A percentile compares a stretch with the other conserved stretches of the same genome.
phyloP scores from a whole-genome alignment of 2,329 filamentous ascomycete genomes.

The Botryotinia narcissicola region DNA sequence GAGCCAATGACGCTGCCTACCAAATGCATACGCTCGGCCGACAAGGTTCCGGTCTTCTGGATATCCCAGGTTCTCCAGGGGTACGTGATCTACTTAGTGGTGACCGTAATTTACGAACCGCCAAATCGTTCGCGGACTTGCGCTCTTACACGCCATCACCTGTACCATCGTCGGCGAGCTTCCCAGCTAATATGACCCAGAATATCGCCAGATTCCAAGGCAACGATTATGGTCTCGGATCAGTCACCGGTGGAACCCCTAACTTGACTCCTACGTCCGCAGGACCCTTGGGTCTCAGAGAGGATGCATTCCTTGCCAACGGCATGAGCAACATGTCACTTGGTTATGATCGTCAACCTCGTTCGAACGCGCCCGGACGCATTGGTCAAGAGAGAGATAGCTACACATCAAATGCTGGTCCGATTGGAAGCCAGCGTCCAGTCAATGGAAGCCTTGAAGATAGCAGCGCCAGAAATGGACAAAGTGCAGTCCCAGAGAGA shows the following conservation, averaged over 20 bases:
- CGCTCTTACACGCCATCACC: conserved; percentile 94
- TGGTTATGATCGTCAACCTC: conserved; percentile 40
- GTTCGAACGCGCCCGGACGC: conserved; percentile 40
- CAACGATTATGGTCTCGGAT: conserved; percentile 52
- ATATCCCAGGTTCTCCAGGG: conserved; percentile 78
- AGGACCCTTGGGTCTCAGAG: conserved; percentile 48
- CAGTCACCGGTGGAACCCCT: conserved; percentile 61
- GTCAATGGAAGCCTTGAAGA: conserved; percentile 40
- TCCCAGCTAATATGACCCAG: conserved; percentile 65
- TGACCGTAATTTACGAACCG: conserved; percentile 78
- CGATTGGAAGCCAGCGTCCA: conserved; percentile 64
- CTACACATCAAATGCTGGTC: conserved; percentile 47
- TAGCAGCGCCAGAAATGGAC: conserved; percentile 31
- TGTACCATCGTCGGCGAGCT: conserved; percentile 84
- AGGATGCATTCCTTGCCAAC: conserved; percentile 40
- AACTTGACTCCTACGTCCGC: conserved; percentile 78
- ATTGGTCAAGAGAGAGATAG: conserved; percentile 48
- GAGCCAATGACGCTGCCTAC: conserved; percentile 61
- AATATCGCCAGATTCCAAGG: conserved; percentile 60
- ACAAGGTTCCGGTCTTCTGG: conserved; percentile 77
- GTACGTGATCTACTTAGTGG: conserved; percentile 56
- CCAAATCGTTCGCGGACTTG: conserved; percentile 95
- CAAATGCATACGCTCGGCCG: conserved; percentile 77
- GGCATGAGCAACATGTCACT: conserved; percentile 61
- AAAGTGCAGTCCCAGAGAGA: conserved; percentile 51